Percentiles rank a stretch among this genome's conserved stretches.
These are phyloP conservation scores for Biscogniauxia mediterranea DNA, from an alignment of 2,329 filamentous ascomycete genomes.

Conservation along the genomic window DNA sequence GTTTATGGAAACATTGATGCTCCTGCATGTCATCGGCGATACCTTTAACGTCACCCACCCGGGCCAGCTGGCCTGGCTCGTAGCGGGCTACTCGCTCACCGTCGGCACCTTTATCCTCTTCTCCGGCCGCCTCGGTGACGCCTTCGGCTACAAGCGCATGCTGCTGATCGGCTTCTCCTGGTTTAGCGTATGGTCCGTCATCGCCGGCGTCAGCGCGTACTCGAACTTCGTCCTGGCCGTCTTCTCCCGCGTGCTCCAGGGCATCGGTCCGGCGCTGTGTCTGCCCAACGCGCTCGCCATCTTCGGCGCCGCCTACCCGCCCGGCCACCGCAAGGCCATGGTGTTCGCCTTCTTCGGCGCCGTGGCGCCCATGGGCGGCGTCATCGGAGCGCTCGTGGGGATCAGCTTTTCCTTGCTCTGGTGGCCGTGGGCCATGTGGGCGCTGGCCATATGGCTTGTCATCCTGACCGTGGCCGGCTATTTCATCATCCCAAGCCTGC, in stretches of 20 bases:
- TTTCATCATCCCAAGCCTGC: slow-evolving; percentile 22
- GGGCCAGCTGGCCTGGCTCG: slow-evolving; percentile 43
- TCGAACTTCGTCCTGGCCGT: slow-evolving; percentile 32
- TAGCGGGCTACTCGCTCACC: slow-evolving; percentile 46
- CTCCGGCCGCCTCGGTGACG: slow-evolving; percentile 47
- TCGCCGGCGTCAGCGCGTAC: slow-evolving; percentile 43
- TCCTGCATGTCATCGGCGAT: slow-evolving; percentile 41
- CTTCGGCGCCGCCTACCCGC: slow-evolving; percentile 45
- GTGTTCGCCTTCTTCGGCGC: slow-evolving; percentile 30
- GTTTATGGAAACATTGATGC: slow-evolving; percentile 11
- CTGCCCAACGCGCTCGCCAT: slow-evolving; percentile 54
- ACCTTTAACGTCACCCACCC: slow-evolving; percentile 39
- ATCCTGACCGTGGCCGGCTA: slow-evolving; percentile 18
- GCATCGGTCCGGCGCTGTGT: slow-evolving; percentile 49
- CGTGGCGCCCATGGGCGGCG: slow-evolving; percentile 25
- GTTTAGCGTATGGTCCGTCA: slow-evolving; percentile 45
- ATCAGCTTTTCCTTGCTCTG: slow-evolving; percentile 22
- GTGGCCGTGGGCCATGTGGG: slow-evolving; percentile 31
- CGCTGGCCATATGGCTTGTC: slow-evolving; percentile 22
- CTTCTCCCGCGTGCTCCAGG: slow-evolving; percentile 46
- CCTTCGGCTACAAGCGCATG: slow-evolving; percentile 47
- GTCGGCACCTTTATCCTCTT: slow-evolving; percentile 50
- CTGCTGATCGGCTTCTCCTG: slow-evolving; percentile 46
- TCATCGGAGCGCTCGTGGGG: slow-evolving; percentile 21
- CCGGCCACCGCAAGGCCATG: slow-evolving; percentile 30